Base-by-base conservation (phyloP, 768 basidiomycete species). In the Mycena metata region DNA sequence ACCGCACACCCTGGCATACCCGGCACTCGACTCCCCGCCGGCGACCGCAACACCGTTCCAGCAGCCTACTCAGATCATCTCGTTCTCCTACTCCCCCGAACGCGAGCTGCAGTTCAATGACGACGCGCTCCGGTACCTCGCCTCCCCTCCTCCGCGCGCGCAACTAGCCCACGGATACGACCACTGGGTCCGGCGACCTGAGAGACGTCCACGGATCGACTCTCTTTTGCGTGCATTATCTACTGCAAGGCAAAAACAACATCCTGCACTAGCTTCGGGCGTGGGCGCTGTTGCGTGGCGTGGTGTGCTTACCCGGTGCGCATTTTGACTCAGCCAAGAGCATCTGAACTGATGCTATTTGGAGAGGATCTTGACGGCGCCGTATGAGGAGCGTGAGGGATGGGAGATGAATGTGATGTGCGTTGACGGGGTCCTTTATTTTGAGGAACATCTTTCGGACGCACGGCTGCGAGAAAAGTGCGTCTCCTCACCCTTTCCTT, bases 391-490 rank as follows among this genome's bases (percentile, higher is more conserved):
- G 21, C 81, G 89, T 47, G 95, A 96, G 26, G 83, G 84, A 0
- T 95, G 90, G 89, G 90, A 92, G 46, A 78, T 96, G 75, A 96
- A 96, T 73, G 89, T 92, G 26, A 96, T 96, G 95, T 79, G 76
- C 36, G 77, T 92, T 0, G 82, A 88, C 58, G 92, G 88, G 15
- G 90, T 89, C 3, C 69, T 95, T 23, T 95, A 93, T 73, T 81
- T 94, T 33, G 92, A 93, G 76, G 93, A 93, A 72, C 90, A 93
- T 74, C 73, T 83, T 45, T 85, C 85, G 12, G 89, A 93, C 11
- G 84, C 79, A 50, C 84, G 83, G 60, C 77, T 95, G 41, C 74
- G 79, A 24, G 88, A 89, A 67, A 95, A 92, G 94, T 95, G 70
- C 73, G 88, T 71, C 9, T 55, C 39, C 52, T 35, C 19, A 33